Evolutionary conservation across 495 filamentous ascomycete genomes (phyloP), one percentile per base, ranked within the genome.

Genomic region (Hyaloscypha hepaticicola): DNA sequence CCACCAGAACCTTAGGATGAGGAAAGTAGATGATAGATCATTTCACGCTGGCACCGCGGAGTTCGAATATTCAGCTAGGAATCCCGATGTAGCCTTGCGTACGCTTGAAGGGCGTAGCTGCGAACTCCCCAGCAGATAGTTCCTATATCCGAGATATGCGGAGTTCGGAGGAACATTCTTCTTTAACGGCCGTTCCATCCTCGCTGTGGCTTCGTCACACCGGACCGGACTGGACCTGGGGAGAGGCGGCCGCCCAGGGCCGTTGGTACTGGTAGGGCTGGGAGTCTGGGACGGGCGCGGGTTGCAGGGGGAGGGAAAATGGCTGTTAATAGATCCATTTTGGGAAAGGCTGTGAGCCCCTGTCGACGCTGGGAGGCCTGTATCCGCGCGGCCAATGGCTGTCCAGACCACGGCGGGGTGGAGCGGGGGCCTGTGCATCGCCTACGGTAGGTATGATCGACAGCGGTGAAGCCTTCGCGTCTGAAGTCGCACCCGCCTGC

Each of bases 401-500:
- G 7, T 9, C 38, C 38, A 16, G 3, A 3, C 9, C 11, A 16
- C 11, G 4, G 38, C 16, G 38, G 38, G 19, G 38, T 12, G 31
- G 31, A 34, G 1, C 0, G 38, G 38, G 16, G 38, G 38, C 11
- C 4, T 16, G 38, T 45, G 38, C 38, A 45, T 45, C 38, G 38
- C 38, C 38, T 45, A 45, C n/a, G n/a, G n/a, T n/a, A n/a, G n/a
- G n/a, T n/a, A 45, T 24, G 50, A 53, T 53, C 50, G 50, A 53
- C 50, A 26, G 50, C 50, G 50, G 50, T 53, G 50, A 53, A 16
- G 50, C 22, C 9, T 21, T 53, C 50, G 50, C 21, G 21, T 33
- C 53, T 57, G 53, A 21, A 12, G 28, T 57, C 9, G 26, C 53
- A 33, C 28, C 21, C 52, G 2, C 53, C 28, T 12, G 3, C 25